Percentiles rank a stretch among this genome's conserved stretches.
These are phyloP conservation scores for Plantago coronopus DNA, from an alignment of 305 asterid species.

Conservation along the genomic window DNA sequence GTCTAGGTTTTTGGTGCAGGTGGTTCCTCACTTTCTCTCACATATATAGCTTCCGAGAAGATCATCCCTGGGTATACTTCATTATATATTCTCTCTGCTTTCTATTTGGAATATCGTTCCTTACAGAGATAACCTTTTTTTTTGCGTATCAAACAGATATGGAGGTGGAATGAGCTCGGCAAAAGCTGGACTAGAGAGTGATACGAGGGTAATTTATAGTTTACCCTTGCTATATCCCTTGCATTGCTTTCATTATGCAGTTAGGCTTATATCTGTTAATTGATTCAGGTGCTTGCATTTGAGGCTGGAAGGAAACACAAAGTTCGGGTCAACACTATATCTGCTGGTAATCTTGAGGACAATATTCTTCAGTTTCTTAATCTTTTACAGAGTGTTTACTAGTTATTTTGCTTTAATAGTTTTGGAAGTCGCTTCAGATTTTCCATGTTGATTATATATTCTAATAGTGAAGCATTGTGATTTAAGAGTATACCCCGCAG, in stretches of 20 bases:
- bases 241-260: neutral
- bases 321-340: slow-evolving; percentile 82
- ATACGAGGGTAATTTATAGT: slow-evolving; percentile 53
- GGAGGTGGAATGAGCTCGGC: slow-evolving; percentile 98
- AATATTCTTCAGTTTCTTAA: slow-evolving; percentile 4
- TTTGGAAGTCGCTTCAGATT: no score
- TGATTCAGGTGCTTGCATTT: slow-evolving; percentile 69
- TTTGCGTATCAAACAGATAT: slow-evolving; percentile 38
- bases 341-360: slow-evolving; percentile 57
- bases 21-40: slow-evolving; percentile 77
- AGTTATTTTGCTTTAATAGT: neutral
- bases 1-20: slow-evolving; percentile 38
- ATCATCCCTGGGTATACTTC: slow-evolving; percentile 74
- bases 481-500: no score
- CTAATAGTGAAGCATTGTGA: no score
- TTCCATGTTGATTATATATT: no score
- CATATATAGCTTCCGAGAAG: slow-evolving; percentile 82
- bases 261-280: slow-evolving; percentile 14
- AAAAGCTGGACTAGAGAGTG: slow-evolving; percentile 85
- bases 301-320: slow-evolving; percentile 88
- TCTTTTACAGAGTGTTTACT: neutral
- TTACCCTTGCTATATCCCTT: slow-evolving; percentile 9
- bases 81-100: slow-evolving; percentile 16
- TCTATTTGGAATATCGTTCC: slow-evolving; percentile 16
- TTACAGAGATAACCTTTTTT: slow-evolving; percentile 11